Evolutionary conservation across 345 rosid genomes (phyloP).

Genomic region (Acer campestre): DNA sequence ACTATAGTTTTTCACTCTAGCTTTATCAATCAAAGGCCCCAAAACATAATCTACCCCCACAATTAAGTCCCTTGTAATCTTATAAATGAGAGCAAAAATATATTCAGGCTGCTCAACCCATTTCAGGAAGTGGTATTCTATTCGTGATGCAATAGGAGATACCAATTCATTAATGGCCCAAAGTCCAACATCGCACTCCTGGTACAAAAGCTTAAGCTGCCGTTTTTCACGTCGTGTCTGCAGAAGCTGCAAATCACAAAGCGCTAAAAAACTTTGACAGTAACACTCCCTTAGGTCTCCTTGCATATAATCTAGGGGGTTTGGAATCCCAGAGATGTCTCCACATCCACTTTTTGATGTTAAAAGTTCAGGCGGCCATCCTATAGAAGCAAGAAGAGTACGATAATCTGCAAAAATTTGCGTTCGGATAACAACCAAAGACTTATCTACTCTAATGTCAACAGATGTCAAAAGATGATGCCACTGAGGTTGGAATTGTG

Average conservation of each 20-base stretch:
- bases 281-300: constrained; percentile 54
- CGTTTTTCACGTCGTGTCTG: constrained; percentile 57
- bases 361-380: constrained; percentile 79
- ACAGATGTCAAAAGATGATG: constrained; percentile 57
- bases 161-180: constrained; percentile 83
- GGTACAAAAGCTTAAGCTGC: constrained; percentile 28
- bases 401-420: constrained; percentile 73
- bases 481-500: constrained; percentile 56
- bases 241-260: constrained; percentile 69
- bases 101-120: constrained; percentile 75
- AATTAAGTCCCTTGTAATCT: constrained; percentile 63
- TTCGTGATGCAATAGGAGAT: constrained; percentile 63
- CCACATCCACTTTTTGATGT: constrained; percentile 38
- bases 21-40: constrained; percentile 81
- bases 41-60: constrained; percentile 68
- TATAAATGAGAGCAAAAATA: constrained; percentile 65
- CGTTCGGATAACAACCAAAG: constrained; percentile 57
- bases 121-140: constrained; percentile 75
- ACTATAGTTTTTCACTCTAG: constrained; percentile 58
- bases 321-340: constrained; percentile 42
- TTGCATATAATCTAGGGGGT: constrained; percentile 64
- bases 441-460: constrained; percentile 66
- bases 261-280: constrained; percentile 62
- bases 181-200: constrained; percentile 29
- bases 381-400: constrained; percentile 69